A percentile compares a stretch with the other conserved stretches of the same genome.
Conservation (phyloP, 306 rosid species). For the Arachis hypogaea region DNA sequence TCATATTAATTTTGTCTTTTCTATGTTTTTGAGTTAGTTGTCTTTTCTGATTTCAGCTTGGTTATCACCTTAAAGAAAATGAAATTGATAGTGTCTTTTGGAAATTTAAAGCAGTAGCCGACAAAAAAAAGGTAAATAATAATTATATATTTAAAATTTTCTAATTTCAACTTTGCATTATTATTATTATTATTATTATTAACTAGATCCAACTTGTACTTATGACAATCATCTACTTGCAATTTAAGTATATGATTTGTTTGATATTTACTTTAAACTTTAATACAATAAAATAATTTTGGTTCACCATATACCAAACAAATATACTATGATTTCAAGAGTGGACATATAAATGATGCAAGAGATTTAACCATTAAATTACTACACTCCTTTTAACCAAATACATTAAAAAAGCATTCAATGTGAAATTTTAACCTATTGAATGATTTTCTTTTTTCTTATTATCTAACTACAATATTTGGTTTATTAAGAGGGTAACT, state of each 20-base stretch:
- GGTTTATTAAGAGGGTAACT: conserved; percentile 56
- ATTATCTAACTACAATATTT: conserved; percentile 1
- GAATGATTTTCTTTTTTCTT: too few species aligned
- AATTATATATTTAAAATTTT: conserved; percentile 14
- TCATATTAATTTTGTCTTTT: not conserved
- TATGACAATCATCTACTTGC: not conserved
- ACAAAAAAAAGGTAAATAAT: conserved; percentile 68
- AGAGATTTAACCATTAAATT: too few species aligned
- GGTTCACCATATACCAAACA: too few species aligned
- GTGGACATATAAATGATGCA: too few species aligned
- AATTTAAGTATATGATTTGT: too few species aligned
- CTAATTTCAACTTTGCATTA: not conserved
- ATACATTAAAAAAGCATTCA: too few species aligned
- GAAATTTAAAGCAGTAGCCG: conserved; percentile 83
- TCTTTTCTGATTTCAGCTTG: conserved; percentile 58
- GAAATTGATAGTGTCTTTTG: conserved; percentile 61
- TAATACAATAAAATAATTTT: too few species aligned
- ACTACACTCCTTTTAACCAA: too few species aligned
- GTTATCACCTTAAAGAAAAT: conserved; percentile 63
- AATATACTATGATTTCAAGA: too few species aligned
- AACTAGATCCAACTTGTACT: not conserved
- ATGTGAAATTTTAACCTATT: not conserved
- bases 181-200: not conserved
- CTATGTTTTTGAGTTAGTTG: not conserved
- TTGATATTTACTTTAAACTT: too few species aligned